Evolutionary conservation across 2,329 filamentous ascomycete species (phyloP).

Genomic region (Aspergillus sp.): DNA sequence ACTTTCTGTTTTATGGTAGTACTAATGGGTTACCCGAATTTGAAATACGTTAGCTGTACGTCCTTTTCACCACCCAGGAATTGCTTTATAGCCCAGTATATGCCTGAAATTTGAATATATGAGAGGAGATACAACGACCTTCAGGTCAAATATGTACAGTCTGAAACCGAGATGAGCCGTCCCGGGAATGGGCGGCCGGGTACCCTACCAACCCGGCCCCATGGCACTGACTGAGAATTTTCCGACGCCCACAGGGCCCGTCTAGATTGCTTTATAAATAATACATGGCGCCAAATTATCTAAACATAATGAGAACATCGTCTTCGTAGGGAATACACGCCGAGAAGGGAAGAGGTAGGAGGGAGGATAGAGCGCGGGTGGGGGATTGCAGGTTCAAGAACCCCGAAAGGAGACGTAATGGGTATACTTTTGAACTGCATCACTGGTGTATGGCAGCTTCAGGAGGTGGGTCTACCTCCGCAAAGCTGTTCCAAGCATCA

Average conservation of each 20-base stretch:
- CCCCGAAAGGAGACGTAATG: background rate
- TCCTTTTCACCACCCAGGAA: background rate
- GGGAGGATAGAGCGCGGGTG: background rate
- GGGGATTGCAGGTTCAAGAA: constrained; percentile 3
- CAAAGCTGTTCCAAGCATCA: background rate
- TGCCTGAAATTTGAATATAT: background rate
- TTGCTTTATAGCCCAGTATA: background rate
- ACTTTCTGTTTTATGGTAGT: too few relatives aligned
- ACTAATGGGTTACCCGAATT: too few relatives aligned
- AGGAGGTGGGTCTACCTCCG: background rate
- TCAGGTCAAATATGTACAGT: constrained; percentile 21
- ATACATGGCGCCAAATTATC: constrained; percentile 20
- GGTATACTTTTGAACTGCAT: background rate
- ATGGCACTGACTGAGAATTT: constrained; percentile 11
- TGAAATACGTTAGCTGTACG: background rate
- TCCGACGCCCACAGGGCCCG: constrained; percentile 23
- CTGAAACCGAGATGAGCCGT: constrained; percentile 7
- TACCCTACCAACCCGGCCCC: background rate
- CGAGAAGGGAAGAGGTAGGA: constrained; percentile 4
- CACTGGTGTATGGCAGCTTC: background rate
- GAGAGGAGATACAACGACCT: constrained; percentile 21
- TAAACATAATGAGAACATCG: constrained; percentile 12
- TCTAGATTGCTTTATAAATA: constrained; percentile 23
- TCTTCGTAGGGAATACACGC: constrained; percentile 15
- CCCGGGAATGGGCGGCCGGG: background rate